Evolutionary conservation across 805 yeast genomes (phyloP).

Genomic region (Candida rishiriensis): DNA sequence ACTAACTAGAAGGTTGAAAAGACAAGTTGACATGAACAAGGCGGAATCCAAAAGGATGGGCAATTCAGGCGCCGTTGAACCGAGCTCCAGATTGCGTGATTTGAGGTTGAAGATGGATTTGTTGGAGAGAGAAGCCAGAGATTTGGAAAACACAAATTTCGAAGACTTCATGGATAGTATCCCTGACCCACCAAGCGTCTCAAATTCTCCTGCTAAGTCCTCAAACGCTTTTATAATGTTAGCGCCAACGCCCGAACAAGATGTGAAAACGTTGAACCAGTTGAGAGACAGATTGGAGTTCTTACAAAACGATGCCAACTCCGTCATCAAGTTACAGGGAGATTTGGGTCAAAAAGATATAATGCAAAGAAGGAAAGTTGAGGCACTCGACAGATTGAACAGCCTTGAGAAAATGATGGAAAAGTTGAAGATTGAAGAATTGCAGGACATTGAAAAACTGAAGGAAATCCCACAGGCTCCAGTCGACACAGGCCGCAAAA

Average conservation of each 20-base stretch:
- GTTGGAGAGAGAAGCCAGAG: slow-evolving; percentile 78
- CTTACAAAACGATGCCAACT: slow-evolving; percentile 72
- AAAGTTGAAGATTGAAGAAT: slow-evolving; percentile 16
- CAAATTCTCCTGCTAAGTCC: slow-evolving; percentile 1
- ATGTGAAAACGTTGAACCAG: slow-evolving; percentile 48
- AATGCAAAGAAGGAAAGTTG: slow-evolving; percentile 53
- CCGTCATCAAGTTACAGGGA: slow-evolving; percentile 61
- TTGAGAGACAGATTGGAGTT: slow-evolving; percentile 55
- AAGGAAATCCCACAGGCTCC: background rate
- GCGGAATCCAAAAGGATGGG: slow-evolving; percentile 39
- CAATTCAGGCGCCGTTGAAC: slow-evolving; percentile 53
- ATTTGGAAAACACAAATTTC: slow-evolving; percentile 81
- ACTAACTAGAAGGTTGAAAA: slow-evolving; percentile 38
- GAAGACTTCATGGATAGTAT: slow-evolving; percentile 37
- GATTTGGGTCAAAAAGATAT: slow-evolving; percentile 45
- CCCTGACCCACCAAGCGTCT: slow-evolving; percentile 7
- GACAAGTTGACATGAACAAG: slow-evolving; percentile 42
- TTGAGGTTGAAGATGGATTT: slow-evolving; percentile 82
- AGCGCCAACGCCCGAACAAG: slow-evolving; percentile 36
- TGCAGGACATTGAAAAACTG: slow-evolving; percentile 7
- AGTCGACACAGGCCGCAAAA: slow-evolving; percentile 10
- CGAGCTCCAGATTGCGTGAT: slow-evolving; percentile 68
- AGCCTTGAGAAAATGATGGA: slow-evolving; percentile 51
- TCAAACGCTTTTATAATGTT: background rate
- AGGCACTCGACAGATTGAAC: slow-evolving; percentile 67